Conservation (phyloP, 2,329 filamentous ascomycete species). For the Beauveria brongniartii region DNA sequence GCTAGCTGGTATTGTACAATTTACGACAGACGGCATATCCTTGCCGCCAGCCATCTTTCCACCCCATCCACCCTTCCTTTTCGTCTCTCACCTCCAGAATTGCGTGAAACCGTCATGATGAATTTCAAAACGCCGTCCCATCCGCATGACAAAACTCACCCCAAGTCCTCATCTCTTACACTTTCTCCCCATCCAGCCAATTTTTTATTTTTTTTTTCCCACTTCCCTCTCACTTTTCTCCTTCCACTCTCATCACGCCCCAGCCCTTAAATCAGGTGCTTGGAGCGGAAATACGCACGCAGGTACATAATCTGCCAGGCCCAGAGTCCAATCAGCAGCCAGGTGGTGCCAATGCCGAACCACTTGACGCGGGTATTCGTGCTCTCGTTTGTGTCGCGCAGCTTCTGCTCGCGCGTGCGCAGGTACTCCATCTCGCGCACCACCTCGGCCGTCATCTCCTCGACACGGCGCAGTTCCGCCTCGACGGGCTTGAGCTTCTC, state of each 20-base stretch:
- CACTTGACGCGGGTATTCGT: slow-evolving; percentile 98
- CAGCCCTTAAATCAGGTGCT: slow-evolving; percentile 29
- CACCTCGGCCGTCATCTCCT: slow-evolving; percentile 83
- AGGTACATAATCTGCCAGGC: slow-evolving; percentile 98
- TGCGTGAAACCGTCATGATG: not conserved
- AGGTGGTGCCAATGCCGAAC: slow-evolving; percentile 93
- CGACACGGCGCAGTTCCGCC: slow-evolving; percentile 84
- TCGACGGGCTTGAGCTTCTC: slow-evolving; percentile 98
- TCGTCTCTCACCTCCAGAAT: not conserved
- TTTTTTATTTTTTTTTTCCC: too few relatives aligned
- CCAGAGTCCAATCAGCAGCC: slow-evolving; percentile 80
- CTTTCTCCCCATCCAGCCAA: not conserved
- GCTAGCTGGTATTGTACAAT: not conserved
- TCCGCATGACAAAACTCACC: not conserved
- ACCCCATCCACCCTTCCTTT: not conserved
- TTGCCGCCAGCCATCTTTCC: not conserved
- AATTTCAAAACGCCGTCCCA: slow-evolving; percentile 8
- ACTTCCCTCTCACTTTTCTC: not conserved
- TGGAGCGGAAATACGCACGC: slow-evolving; percentile 83
- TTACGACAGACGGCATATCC: not conserved
- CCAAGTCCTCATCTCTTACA: not conserved
- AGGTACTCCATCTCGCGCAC: slow-evolving; percentile 96
- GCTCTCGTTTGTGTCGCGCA: slow-evolving; percentile 98
- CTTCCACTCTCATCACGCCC: too few relatives aligned
- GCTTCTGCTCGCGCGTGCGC: slow-evolving; percentile 79